These are phyloP conservation scores for Cyclotella kingstonii DNA, from an alignment of 108 stramenopile species.

Conservation along the genomic window DNA sequence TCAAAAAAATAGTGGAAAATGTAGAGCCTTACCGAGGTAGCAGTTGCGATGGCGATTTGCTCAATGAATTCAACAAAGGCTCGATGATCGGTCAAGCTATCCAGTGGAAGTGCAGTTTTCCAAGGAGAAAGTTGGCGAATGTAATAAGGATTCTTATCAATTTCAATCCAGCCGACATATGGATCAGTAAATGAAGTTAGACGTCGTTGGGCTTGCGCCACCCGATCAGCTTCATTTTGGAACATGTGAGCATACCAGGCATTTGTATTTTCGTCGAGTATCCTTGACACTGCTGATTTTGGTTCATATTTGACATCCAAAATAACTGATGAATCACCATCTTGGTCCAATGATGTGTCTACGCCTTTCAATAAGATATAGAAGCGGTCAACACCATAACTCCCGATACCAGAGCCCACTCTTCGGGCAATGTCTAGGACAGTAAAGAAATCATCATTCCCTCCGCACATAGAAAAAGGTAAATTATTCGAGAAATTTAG, in stretches of 20 bases:
- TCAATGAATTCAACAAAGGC: slow-evolving; percentile 52
- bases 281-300: slow-evolving; percentile 32
- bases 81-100: slow-evolving; percentile 16
- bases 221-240: slow-evolving; percentile 49
- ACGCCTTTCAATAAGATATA: slow-evolving; percentile 57
- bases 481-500: neutral
- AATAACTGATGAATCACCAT: slow-evolving; percentile 37
- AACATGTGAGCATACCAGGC: slow-evolving; percentile 63
- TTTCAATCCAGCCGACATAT: slow-evolving; percentile 49
- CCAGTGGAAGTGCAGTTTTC: slow-evolving; percentile 48
- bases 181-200: slow-evolving; percentile 68
- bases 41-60: slow-evolving; percentile 53
- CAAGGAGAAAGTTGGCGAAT: slow-evolving; percentile 64
- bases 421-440: slow-evolving; percentile 59
- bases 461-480: neutral
- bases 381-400: slow-evolving; percentile 64
- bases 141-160: slow-evolving; percentile 41
- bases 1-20: neutral
- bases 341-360: slow-evolving; percentile 36
- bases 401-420: slow-evolving; percentile 55
- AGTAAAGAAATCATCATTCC: slow-evolving; percentile 11
- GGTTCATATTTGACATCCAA: slow-evolving; percentile 68
- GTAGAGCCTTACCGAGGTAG: slow-evolving; percentile 41
- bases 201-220: slow-evolving; percentile 49
- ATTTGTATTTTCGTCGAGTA: slow-evolving; percentile 23